Evolutionary conservation across 257 asterid species (phyloP).

Genomic region (Cordia subcordata): DNA sequence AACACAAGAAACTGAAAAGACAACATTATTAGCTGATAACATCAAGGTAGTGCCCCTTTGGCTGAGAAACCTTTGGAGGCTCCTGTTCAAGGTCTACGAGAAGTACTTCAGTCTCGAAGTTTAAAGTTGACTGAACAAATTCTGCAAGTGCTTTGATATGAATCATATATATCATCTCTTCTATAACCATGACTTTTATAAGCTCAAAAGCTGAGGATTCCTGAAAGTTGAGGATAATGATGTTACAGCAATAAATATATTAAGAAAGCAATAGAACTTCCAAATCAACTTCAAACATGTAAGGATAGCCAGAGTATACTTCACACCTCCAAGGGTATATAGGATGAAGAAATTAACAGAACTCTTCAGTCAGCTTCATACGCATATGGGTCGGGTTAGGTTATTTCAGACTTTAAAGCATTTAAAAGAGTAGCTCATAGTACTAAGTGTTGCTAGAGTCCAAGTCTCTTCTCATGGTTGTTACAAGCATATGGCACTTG

Average conservation of each 20-base stretch:
- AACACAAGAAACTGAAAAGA: neutral
- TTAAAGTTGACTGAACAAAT: conserved; percentile 42
- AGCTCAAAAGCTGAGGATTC: conserved; percentile 47
- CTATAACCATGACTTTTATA: conserved; percentile 67
- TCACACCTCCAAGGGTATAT: no score
- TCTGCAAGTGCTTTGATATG: conserved; percentile 43
- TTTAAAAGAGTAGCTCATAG: no score
- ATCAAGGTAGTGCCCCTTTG: neutral
- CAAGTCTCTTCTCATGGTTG: no score
- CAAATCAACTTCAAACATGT: no score
- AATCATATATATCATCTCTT: conserved; percentile 75
- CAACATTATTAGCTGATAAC: neutral
- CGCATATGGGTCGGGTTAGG: no score
- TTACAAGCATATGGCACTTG: no score
- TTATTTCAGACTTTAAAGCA: no score
- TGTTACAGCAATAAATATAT: neutral
- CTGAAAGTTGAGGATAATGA: conserved; percentile 27
- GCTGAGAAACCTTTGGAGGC: conserved; percentile 58
- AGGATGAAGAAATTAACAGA: no score
- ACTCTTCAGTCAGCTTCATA: no score
- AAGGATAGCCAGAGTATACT: no score
- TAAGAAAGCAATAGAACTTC: neutral
- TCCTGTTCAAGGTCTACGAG: conserved; percentile 68
- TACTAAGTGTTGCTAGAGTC: no score
- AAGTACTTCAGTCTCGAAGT: conserved; percentile 28